Evolutionary conservation across 306 rosid genomes (phyloP), one percentile per base, ranked within the genome.

Genomic region (Rubus parviflorus): DNA sequence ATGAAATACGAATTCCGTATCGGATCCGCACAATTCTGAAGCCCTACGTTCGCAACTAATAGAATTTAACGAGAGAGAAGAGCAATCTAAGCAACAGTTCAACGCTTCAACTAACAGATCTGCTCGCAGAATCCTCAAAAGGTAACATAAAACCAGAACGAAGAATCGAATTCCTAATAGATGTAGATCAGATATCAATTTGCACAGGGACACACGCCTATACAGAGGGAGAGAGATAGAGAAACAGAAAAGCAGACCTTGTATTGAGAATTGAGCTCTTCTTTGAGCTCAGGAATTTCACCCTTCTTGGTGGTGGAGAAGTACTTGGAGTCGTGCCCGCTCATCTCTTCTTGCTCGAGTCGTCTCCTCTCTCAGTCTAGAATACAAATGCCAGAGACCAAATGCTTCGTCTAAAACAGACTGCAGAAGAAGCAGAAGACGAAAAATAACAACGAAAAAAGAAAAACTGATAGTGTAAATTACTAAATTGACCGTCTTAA

Each of bases 231-330:
- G 57, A 66, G n/a, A 72, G 30, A 56, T 22, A 22, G 19, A 48
- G 67, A 68, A 35, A 70, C 47, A 76, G 52, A 83, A 79, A 70
- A 8, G 75, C 10, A 43, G 8, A 91, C 99, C 99, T 95, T 95
- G 90, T 96, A 96, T 92, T 96, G 99, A 74, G 99, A 96, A 92
- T 96, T 96, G 79, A 96, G 99, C 94, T 96, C 99, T 83, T 96
- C 99, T 65, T 96, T 96, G 89, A 96, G 99, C 91, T 96, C 99
- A 16, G 99, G 99, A 80, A 96, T 96, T 86, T 96, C 99, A 17
- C 99, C 99, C 89, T 96, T 96, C 84, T 96, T 96, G 49, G 99
- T 96, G 81, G 99, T 96, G 66, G 99, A 96, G 83, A 96, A 96
- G 84, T 96, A 96, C 88, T 96, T 96, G 78, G 99, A 96, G 79